Base-by-base conservation (phyloP, 2,329 filamentous ascomycete species). In the Lithohypha guttulata region DNA sequence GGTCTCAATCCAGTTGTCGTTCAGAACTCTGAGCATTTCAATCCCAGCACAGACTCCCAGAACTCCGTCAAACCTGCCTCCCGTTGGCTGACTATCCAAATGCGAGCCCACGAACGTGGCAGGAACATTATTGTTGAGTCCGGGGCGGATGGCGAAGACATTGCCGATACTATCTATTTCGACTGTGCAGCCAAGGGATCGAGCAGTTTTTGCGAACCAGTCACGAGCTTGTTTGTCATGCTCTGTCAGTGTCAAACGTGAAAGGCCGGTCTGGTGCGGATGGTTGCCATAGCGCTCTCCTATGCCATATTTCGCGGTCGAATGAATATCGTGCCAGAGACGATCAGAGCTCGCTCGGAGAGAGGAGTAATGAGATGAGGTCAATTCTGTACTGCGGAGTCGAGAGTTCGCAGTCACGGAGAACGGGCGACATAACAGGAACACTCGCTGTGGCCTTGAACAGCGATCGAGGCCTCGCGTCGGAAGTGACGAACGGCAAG, bases 141-240 rank as follows among this genome's bases (percentile, higher is more conserved):
- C 82, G 2, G 76, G 72, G 2, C 79, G 71, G 3, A 84, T 67
- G 1, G 82, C 81, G 55, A 89, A 89, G 45, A 81, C 82, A 49
- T 89, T 91, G 17, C 83, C 83, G 73, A 89, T 85, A 13, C 72
- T 65, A 54, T 91, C 84, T 1, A 84, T 59, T 0, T 70, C 77
- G 6, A 82, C 66, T 2, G 68, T 66, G 55, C 83, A 89, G 4
- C 78, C 80, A 0, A 86, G 62, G 0, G 61, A 63, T 50, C 72
- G 61, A 1, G 74, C 76, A 0, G 75, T 78, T 13, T 75, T 56
- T 0, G 78, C 68, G 47, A 89, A 86, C 83, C 83, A 89, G 56
- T 83, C 75, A 23, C 84, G 73, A 6, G 71, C 83, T 50, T 71
- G 59, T 52, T 79, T 82, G 55, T 89, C 84, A 2, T 75, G 64